Evolutionary conservation across 148 eudicot genomes (phyloP).

Genomic region (Rhododendron kiyosumense): DNA sequence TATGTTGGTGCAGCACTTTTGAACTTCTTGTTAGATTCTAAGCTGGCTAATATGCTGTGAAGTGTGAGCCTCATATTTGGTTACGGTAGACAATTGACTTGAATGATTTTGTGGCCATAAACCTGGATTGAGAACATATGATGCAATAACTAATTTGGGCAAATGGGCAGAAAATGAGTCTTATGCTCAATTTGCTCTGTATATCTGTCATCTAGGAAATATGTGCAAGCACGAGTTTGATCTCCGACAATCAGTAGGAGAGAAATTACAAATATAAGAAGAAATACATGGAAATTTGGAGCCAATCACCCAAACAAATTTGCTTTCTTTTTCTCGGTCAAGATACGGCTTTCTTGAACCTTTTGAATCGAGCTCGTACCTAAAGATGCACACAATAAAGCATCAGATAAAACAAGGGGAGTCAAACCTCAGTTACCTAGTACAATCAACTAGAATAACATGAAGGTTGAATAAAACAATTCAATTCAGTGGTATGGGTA

Average conservation of each 20-base stretch:
- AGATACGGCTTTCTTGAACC: background rate
- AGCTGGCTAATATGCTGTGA: background rate
- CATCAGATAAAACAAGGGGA: background rate
- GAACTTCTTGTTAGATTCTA: background rate
- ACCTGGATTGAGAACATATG: background rate
- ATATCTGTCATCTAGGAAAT: background rate
- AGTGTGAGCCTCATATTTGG: background rate
- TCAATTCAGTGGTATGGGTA: background rate
- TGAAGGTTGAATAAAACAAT: background rate
- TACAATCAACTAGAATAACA: background rate
- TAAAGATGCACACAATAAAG: background rate
- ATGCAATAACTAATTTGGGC: background rate
- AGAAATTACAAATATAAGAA: background rate
- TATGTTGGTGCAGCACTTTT: background rate
- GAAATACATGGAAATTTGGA: background rate
- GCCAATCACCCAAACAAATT: background rate
- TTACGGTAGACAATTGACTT: background rate
- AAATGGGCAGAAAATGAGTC: background rate
- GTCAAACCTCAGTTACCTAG: background rate
- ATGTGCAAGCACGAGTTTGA: background rate
- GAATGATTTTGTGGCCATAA: background rate
- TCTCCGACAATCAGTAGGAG: background rate
- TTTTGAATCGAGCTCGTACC: background rate
- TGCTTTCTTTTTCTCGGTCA: background rate
- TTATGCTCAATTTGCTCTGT: background rate